Conservation (phyloP, 2,329 filamentous ascomycete species). For the Graphilbum ipis-grandicollis region DNA sequence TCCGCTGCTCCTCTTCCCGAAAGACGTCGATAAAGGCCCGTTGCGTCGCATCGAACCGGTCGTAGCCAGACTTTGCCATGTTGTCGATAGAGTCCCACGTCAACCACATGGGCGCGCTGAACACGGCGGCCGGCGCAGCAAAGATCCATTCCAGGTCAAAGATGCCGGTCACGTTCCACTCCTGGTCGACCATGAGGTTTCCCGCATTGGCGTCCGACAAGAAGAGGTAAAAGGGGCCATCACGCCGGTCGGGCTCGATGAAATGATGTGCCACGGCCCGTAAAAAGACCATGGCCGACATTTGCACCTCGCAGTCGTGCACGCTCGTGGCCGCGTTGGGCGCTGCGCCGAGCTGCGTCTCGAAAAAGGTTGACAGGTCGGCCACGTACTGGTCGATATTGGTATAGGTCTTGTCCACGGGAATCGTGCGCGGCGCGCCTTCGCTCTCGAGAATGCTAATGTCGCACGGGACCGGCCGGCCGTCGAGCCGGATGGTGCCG, state of each 20-base stretch:
- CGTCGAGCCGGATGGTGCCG: no score
- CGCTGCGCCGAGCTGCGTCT: conserved; percentile 12
- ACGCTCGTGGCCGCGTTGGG: conserved; percentile 8
- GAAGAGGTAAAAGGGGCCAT: conserved; percentile 12
- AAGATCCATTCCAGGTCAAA: conserved; percentile 15
- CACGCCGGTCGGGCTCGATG: neutral
- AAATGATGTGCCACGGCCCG: neutral
- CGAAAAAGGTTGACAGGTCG: conserved; percentile 13
- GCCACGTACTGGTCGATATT: conserved; percentile 13
- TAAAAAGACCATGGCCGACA: no score
- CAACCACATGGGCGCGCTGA: no score
- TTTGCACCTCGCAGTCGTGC: no score
- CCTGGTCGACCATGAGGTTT: conserved; percentile 16
- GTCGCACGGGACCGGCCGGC: no score
- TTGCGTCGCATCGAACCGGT: no score
- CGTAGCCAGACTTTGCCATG: no score
- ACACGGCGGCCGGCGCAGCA: no score
- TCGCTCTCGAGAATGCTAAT: no score
- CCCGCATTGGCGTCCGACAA: conserved; percentile 14
- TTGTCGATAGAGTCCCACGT: no score
- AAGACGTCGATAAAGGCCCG: no score
- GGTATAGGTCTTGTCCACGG: conserved; percentile 14
- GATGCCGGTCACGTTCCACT: conserved; percentile 15
- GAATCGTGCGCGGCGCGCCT: conserved; percentile 3
- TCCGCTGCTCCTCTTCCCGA: no score